These are phyloP conservation scores for Mycosarcoma maydis DNA, from an alignment of 1,284 basidiomycete species.

Conservation along the genomic window DNA sequence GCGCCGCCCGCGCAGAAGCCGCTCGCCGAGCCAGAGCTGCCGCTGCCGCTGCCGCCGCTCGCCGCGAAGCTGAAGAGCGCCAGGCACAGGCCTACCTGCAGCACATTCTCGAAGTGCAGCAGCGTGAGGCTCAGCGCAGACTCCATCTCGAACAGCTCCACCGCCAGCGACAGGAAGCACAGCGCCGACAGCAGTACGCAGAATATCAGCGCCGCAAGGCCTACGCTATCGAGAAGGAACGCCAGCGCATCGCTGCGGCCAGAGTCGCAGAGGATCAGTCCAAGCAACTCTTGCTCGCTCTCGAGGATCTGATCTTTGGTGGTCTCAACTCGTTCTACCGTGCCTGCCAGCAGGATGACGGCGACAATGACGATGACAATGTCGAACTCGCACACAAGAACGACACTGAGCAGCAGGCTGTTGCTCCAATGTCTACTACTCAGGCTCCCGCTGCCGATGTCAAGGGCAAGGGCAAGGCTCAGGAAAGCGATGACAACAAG, in stretches of 20 bases:
- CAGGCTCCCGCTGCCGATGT: conserved; percentile 10
- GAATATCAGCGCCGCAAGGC: conserved; percentile 50
- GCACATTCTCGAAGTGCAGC: conserved; percentile 38
- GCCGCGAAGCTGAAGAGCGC: conserved; percentile 37
- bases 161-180: conserved; percentile 39
- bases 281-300: conserved; percentile 42
- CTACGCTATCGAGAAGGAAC: conserved; percentile 41
- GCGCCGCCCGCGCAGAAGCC: conserved; percentile 30
- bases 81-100: conserved; percentile 41
- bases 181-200: conserved; percentile 36
- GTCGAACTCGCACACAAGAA: conserved; percentile 29
- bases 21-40: conserved; percentile 32
- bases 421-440: conserved; percentile 1
- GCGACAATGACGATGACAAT: conserved; percentile 16
- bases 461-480: conserved; percentile 47
- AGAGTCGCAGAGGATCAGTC: conserved; percentile 32
- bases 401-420: conserved; percentile 6
- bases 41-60: conserved; percentile 8
- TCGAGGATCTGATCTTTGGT: conserved; percentile 42
- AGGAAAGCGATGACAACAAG: conserved; percentile 9
- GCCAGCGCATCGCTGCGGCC: conserved; percentile 28
- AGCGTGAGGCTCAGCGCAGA: conserved; percentile 38
- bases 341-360: conserved; percentile 19
- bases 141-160: conserved; percentile 41
- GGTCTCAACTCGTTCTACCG: conserved; percentile 28